Base-by-base conservation (phyloP, 2,329 filamentous ascomycete genomes). In the Alternaria sp. region DNA sequence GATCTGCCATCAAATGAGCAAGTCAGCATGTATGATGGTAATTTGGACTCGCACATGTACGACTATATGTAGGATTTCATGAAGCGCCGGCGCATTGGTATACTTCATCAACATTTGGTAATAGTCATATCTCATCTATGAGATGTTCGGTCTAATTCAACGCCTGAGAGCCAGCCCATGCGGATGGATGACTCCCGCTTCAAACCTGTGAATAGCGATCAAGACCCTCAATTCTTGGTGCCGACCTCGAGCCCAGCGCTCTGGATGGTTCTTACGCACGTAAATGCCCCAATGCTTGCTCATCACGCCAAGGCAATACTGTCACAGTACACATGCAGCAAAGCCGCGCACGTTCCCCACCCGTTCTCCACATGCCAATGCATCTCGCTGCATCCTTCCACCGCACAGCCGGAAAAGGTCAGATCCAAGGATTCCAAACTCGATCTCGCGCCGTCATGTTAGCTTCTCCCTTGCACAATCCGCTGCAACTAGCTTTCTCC, bases 1-100 rank as follows among this genome's bases (percentile, higher is more conserved):
- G 86, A 5, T 82, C 83, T 67, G 85, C 85, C 5, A 84, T 85
- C 3, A 69, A 68, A 54, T 73, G 46, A 68, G n/a, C 12, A 5
- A 26, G 17, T 8, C 15, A 49, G 25, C 8, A 45, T 19, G 10
- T 15, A 26, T n/a, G 6, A 28, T 21, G 36, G 52, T 32, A 28
- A 17, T 21, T 61, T 61, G 5, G 3, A 52, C 30, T 23, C 8
- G n/a, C 30, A 9, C 23, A 64, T 65, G 21, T 57, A 52, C 32
- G 43, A 21, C 32, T 17, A 12, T 36, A n/a, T 36, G 19, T 36
- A 13, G 9, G 13, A 19, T 36, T 23, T n/a, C 6, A 23, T 36
- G 17, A 13, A 12, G 28, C 6, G 32, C 7, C 19, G 7, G 19
- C 17, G 13, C 12, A 36, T 52, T 23, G 49, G 2, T 52, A 19